Conservation (phyloP, 345 rosid genomes). For the Laguncularia racemosa region DNA sequence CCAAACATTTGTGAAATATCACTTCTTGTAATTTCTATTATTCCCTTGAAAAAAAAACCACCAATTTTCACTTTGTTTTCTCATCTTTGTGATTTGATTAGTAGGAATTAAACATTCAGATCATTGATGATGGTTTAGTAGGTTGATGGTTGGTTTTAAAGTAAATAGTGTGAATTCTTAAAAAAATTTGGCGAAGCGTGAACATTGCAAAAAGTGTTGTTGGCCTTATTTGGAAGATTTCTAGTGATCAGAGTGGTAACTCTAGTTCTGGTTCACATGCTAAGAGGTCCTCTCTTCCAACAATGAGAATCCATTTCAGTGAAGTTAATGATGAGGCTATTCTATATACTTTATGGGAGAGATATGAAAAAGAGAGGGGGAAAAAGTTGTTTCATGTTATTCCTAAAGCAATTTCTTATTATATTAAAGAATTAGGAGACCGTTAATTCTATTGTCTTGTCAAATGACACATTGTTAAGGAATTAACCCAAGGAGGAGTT, state of each 20-base stretch:
- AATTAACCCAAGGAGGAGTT: conserved; percentile 25
- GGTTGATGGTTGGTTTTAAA: not conserved
- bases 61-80: no score
- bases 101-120: not conserved
- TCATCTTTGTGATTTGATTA: no score
- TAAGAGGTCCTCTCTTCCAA: conserved; percentile 47
- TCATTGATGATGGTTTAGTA: no score
- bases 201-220: conserved; percentile 76
- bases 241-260: conserved; percentile 36
- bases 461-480: conserved; percentile 27
- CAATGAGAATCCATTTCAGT: conserved; percentile 47
- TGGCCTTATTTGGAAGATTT: conserved; percentile 61
- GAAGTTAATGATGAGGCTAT: conserved; percentile 47
- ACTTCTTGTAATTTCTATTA: no score
- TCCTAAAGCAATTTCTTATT: conserved; percentile 50
- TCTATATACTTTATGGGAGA: conserved; percentile 49
- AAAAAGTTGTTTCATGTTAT: conserved; percentile 43
- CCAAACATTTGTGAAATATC: no score
- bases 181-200: conserved; percentile 29
- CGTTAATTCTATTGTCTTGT: conserved; percentile 27
- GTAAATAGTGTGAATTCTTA: not conserved
- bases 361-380: conserved; percentile 46
- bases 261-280: conserved; percentile 28
- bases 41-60: no score
- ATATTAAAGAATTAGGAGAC: conserved; percentile 63